Base-by-base conservation (phyloP, 495 filamentous ascomycete genomes). In the Tuber borchii region DNA sequence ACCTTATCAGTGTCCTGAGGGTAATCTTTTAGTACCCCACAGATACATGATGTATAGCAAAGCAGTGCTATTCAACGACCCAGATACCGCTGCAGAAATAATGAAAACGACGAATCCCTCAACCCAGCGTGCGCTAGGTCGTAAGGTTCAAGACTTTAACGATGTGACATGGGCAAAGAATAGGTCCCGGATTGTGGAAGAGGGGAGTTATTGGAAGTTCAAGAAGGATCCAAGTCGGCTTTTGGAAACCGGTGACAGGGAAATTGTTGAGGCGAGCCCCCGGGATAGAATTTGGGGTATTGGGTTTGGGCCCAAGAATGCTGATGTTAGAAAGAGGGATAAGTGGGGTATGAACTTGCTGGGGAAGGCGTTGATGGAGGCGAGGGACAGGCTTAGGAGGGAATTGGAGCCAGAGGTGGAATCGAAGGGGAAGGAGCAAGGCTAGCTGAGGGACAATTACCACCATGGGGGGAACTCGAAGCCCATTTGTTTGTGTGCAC, bases 281-380 rank as follows among this genome's bases (percentile, higher is more conserved):
- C 85, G 83, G 73, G 90, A 93, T 83, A 79, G 85, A 40, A 87
- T 92, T 73, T 93, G 90, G 91, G 91, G 91, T 10, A 83, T 93
- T 45, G 91, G 91, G 19, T 91, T 89, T 82, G 83, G 77, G 2
- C 86, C 85, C 44, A 83, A 79, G 42, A 85, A 85, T 76, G 90
- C 89, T 0, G 85, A 82, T 42, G 22, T 22, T 20, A 8, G 46
- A 44, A 45, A 44, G 4, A 65, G 51, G 43, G 71, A 65, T 65
- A 77, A 83, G 61, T 93, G 91, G 91, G 91, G 91, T 69, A 74
- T 87, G 84, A 93, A 93, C 84, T 81, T 92, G 75, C 80, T 93
- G 77, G 91, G 91, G 8, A 90, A 90, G 84, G 87, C 86, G 31
- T 81, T 83, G 69, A 73, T 78, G 81, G 75, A 39, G 65, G 70